Evolutionary conservation across 768 basidiomycete species (phyloP).

Genomic region (Leccinum obscurum): DNA sequence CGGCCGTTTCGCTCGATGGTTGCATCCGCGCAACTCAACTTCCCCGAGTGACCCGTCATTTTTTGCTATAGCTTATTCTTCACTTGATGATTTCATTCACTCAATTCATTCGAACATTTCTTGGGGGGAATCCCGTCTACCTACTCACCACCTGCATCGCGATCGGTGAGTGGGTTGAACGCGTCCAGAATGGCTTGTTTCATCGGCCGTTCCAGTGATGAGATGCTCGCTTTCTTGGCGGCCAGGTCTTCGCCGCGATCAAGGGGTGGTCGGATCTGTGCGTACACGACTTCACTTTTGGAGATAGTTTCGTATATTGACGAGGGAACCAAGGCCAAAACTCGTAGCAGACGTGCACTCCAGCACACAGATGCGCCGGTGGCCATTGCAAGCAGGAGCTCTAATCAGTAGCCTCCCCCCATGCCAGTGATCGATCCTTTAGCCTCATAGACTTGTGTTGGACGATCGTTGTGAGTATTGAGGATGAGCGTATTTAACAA

Average conservation of each 20-base stretch:
- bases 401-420: background rate
- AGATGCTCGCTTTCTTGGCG: background rate
- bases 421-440: no score
- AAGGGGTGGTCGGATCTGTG: background rate
- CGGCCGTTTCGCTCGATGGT: background rate
- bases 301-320: background rate
- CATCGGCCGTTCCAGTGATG: background rate
- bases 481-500: no score
- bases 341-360: background rate
- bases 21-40: background rate
- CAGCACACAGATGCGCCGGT: background rate
- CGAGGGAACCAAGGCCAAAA: background rate
- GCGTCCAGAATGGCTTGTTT: background rate
- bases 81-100: constrained; percentile 1
- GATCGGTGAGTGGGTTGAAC: constrained; percentile 2
- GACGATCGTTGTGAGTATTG: no score
- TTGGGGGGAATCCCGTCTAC: background rate
- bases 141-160: background rate
- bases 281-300: background rate
- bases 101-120: background rate
- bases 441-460: no score
- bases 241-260: background rate
- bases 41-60: background rate
- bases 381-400: background rate
- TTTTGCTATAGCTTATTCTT: background rate